These are phyloP conservation scores for Yamadazyma tumulicola DNA, from an alignment of 805 yeast genomes.

Conservation along the genomic window DNA sequence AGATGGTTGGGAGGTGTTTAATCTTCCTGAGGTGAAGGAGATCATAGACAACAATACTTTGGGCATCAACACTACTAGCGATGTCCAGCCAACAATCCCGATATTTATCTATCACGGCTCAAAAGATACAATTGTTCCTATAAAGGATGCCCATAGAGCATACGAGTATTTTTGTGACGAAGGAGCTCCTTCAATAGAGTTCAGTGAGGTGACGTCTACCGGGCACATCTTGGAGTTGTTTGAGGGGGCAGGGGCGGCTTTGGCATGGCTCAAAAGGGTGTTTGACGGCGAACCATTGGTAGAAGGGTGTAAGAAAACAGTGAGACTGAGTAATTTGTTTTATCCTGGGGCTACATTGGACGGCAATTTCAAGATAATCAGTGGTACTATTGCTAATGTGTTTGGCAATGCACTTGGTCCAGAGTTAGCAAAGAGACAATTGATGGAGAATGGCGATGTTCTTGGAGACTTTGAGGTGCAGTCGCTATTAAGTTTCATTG, in stretches of 20 bases:
- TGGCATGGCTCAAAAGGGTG: constrained; percentile 16
- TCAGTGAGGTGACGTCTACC: constrained; percentile 19
- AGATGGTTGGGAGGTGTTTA: constrained; percentile 13
- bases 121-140: constrained; percentile 22
- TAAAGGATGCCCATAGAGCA: constrained; percentile 16
- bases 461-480: constrained; percentile 5
- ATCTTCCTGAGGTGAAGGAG: constrained; percentile 10
- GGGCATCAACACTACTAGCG: constrained; percentile 12
- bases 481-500: constrained; percentile 1
- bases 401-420: constrained; percentile 3
- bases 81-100: constrained; percentile 21
- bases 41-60: constrained; percentile 21
- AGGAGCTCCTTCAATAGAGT: constrained; percentile 26
- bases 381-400: constrained; percentile 3
- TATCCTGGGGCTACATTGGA: constrained; percentile 9
- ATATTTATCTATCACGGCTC: constrained; percentile 21
- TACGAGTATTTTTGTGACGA: constrained; percentile 26
- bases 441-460: neutral
- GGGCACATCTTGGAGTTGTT: constrained; percentile 24
- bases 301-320: constrained; percentile 1
- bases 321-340: constrained; percentile 7
- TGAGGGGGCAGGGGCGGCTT: constrained; percentile 19
- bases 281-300: constrained; percentile 30
- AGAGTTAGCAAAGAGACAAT: constrained; percentile 2
- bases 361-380: too few species aligned